Evolutionary conservation across 805 yeast genomes (phyloP), one percentile per base, ranked within the genome.

Genomic region (Wickerhamomyces hampshirensis): DNA sequence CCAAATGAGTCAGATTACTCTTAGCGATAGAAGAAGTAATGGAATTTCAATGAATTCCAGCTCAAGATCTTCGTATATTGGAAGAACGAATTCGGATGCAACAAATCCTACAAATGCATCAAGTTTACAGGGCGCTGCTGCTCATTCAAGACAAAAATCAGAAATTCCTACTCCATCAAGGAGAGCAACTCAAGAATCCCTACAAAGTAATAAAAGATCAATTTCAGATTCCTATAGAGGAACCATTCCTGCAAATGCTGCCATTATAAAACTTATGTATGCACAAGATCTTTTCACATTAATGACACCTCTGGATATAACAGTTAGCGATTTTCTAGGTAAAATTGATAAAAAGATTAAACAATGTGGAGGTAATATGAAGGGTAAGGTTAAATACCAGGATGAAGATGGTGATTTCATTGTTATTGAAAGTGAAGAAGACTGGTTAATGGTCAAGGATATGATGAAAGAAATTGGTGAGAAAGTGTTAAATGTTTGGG

Each of bases 341-440:
- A 75, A 77, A 41, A 74, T 86, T 26, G 76, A 73, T 42, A 69
- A 68, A 33, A 78, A 79, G 51, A 56, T 79, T 31, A 64, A 68
- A 30, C 71, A 73, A 34, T 68, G 77, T 37, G 83, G 80, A 17
- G 68, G 59, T 11, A 46, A 65, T 31, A 60, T 64, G 38, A 66
- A 61, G 16, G 61, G 73, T 27, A 73, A 82, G 50, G 69, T 93
- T 42, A 80, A 80, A 58, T 91, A 87, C 56, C 78, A 77, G 55
- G 98, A 93, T 59, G 98, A 93, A 60, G 98, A 93, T 56, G 96
- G 95, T 13, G 98, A 93, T 57, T 82, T 75, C 56, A 94, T 93
- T 29, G 78, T 84, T 32, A 76, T 91, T 60, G 84, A 80, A 47
- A 76, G 87, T 23, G 83, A 82, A 43, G 97, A 91, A 35, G 98